Evolutionary conservation across 805 yeast species (phyloP), one percentile per base, ranked within the genome.

Genomic region (Tetrapisispora phaffii): DNA sequence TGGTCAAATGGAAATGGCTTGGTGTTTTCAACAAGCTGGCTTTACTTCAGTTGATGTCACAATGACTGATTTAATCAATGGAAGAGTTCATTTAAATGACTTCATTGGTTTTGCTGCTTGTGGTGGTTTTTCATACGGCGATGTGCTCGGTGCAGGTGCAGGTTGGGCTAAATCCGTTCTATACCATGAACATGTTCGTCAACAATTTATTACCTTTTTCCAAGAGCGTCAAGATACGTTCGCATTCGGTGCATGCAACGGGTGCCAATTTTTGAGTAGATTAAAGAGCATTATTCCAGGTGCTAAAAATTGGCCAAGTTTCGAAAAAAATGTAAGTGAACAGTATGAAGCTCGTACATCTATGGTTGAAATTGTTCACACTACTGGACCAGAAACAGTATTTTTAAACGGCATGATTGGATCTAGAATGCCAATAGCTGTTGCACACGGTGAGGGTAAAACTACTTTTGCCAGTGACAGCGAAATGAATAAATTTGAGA

Each of bases 61-160:
- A 60, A 93, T 93, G 98, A 78, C 94, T 19, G 98, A 93, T 63
- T 76, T 93, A 47, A 68, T 89, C 50, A 68, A 74, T 33, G 95
- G 95, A 37, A 74, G 71, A 56, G 83, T 83, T 31, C 64, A 79
- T 17, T 73, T 93, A 52, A 81, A 79, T 58, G 82, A 78, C 38
- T 93, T 93, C 66, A 86, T 82, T 41, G 98, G 98, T 50, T 57
- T 93, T 40, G 97, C 97, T 36, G 97, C 97, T 3, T 94, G 98
- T 70, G 98, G 98, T 67, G 98, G 98, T 15, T 93, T 93, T 73
- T 87, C 97, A 1, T 93, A 89, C 60, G 98, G 98, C 74, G 98
- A 93, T 68, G 98, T 93, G 41, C 73, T 93, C 48, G 98, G 98
- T 55, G 98, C 98, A 31, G 98, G 96, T 62, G 84, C 90, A 44